Percentiles rank a stretch among this genome's conserved stretches.
Evolutionary conservation across 2,329 filamentous ascomycete genomes (phyloP).

Genomic region (Fusarium verrucosum): DNA sequence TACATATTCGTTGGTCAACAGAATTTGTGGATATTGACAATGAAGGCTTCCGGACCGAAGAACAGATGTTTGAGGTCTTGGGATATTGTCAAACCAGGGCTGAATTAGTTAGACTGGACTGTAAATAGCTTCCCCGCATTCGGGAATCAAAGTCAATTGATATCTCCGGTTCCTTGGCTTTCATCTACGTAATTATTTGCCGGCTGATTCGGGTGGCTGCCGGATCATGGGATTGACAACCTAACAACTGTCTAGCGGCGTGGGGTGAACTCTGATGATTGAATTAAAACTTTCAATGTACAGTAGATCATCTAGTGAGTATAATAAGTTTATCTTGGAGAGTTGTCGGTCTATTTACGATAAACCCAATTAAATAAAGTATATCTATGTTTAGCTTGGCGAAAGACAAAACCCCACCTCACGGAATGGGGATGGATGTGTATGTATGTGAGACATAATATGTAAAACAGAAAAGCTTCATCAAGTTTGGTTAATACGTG

Average conservation of each 20-base stretch:
- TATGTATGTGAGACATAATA: constrained; percentile 4
- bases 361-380: neutral
- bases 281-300: constrained; percentile 17
- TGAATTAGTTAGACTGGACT: too few relatives aligned
- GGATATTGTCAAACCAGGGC: neutral
- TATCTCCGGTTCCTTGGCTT: constrained; percentile 18
- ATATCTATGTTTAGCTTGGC: neutral
- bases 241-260: constrained; percentile 36
- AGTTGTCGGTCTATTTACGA: neutral
- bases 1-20: neutral
- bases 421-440: neutral
- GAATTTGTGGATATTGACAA: neutral
- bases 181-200: neutral
- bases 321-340: neutral
- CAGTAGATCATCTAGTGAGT: neutral
- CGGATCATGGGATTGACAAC: constrained; percentile 36
- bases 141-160: constrained; percentile 8
- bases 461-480: constrained; percentile 12
- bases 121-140: constrained; percentile 18
- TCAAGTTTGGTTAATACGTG: neutral
- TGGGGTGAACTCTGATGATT: constrained; percentile 1
- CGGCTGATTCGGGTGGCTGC: constrained; percentile 14
- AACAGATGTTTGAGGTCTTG: neutral
- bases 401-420: neutral
- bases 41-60: neutral